These are phyloP conservation scores for Cytospora paraplurivora DNA, from an alignment of 2,329 filamentous ascomycete species.

Conservation along the genomic window DNA sequence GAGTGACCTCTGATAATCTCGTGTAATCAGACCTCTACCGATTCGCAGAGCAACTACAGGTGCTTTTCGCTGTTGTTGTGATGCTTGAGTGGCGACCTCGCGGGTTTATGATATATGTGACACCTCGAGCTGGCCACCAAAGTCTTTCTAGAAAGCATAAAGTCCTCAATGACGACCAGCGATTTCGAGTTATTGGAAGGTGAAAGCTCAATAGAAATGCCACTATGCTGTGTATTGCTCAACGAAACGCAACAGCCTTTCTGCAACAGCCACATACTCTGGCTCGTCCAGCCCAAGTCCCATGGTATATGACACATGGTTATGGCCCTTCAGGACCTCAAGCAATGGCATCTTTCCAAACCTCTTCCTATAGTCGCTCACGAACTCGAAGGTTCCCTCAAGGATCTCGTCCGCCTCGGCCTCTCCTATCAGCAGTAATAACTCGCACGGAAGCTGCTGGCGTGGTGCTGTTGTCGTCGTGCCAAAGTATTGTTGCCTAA, in stretches of 20 bases:
- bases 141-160: background rate
- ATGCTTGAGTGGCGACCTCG: no score
- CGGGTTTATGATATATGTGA: no score
- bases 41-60: no score
- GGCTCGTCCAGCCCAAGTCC: constrained; percentile 29
- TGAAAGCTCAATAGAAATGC: background rate
- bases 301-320: constrained; percentile 30
- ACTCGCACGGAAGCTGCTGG: constrained; percentile 13
- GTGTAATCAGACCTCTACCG: no score
- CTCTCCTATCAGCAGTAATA: constrained; percentile 29
- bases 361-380: constrained; percentile 28
- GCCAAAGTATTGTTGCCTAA: constrained; percentile 21
- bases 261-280: constrained; percentile 22
- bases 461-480: background rate
- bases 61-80: no score
- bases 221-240: constrained; percentile 11
- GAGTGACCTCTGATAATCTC: no score
- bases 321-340: constrained; percentile 32
- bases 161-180: background rate
- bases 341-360: constrained; percentile 28
- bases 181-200: background rate
- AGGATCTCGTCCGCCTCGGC: constrained; percentile 30
- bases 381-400: constrained; percentile 30
- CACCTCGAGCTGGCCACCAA: no score
- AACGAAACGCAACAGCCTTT: constrained; percentile 12